Evolutionary conservation across 257 asterid genomes (phyloP), one percentile per base, ranked within the genome.

Genomic region (Scutellaria baicalensis): DNA sequence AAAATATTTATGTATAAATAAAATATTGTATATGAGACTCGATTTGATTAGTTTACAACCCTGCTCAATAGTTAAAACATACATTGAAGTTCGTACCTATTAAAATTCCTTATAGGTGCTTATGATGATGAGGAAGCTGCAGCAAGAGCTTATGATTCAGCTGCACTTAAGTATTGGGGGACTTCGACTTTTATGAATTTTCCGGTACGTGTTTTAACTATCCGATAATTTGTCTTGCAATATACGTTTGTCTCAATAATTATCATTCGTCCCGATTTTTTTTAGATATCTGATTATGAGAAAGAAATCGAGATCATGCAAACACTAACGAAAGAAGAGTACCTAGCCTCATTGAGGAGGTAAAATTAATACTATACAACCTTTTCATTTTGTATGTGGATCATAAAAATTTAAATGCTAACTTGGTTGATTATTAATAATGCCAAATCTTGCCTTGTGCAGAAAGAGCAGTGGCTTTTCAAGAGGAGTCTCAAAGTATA

Each of bases 71-170:
- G 27, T 6, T 51, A 40, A 54, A 54, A 49, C 61, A 71, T 6
- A 60, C 36, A 7, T 38, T 70, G 12, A 70, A 17, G 67, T 21
- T 10, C 42, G 43, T 7, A 4, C 11, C 75, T 70, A 20, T 44
- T 5, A 6, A 54, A 16, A 57, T 18, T 69, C 17, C 9, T 48
- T 58, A 79, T 27, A 55, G 91, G 88, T 16, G 88, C 86, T 3
- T 85, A 85, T 74, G 86, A 85, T 58, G 82, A 77, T 9, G 86
- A 85, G 76, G 86, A 85, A 72, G 76, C 84, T 23, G 88, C 91
- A 39, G 87, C 87, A 60, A 76, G 85, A 62, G 84, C 88, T 13
- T 83, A 86, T 44, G 86, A 84, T 76, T 74, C 82, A 59, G 89
- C 84, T n/a, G 86, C 89, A 20, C 64, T 84, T 38, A 78, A 84